Conservation (phyloP, 148 eudicot species). For the Rhododendron henanense region DNA sequence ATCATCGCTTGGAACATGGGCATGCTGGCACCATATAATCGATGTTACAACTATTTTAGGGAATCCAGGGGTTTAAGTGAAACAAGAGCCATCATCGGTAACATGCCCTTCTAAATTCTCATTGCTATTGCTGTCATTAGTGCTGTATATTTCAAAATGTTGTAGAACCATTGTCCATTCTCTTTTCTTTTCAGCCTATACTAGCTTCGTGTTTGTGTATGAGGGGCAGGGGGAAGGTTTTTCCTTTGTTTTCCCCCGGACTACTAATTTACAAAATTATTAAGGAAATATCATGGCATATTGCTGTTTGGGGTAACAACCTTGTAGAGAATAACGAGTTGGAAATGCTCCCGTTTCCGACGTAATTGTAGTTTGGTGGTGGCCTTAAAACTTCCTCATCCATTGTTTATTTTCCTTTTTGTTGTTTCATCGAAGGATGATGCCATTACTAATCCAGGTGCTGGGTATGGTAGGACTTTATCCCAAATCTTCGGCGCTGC, state of each 20-base stretch:
- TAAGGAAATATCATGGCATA: background rate
- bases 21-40: conserved; percentile 63
- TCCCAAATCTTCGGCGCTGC: background rate
- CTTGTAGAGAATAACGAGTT: background rate
- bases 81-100: conserved; percentile 6
- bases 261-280: background rate
- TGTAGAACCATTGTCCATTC: background rate
- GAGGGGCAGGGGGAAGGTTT: background rate
- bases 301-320: background rate
- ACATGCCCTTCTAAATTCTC: background rate
- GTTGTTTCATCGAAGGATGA: background rate
- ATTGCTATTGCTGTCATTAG: background rate
- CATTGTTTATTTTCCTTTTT: background rate
- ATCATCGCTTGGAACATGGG: conserved; percentile 53
- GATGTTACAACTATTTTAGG: conserved; percentile 38
- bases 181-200: background rate
- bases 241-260: background rate
- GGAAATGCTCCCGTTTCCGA: background rate
- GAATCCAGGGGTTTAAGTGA: conserved; percentile 42
- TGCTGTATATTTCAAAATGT: background rate
- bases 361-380: background rate
- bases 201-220: background rate
- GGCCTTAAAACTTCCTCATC: background rate
- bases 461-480: background rate
- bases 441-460: background rate